Conservation (phyloP, 1,284 basidiomycete species). For the Mycena citricolor region DNA sequence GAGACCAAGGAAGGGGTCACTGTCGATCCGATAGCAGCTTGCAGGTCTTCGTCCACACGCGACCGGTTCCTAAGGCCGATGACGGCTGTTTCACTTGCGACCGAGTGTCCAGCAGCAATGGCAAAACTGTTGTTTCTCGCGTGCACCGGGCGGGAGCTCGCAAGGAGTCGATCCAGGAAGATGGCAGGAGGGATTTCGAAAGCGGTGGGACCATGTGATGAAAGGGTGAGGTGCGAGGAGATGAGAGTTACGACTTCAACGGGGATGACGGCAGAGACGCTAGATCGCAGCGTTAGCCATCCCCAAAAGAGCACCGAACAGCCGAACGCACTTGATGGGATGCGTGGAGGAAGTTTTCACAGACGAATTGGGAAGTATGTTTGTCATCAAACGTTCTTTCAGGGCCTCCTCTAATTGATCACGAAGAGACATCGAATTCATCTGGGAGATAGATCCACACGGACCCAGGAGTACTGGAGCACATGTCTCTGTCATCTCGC, state of each 20-base stretch:
- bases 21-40: conserved; percentile 44
- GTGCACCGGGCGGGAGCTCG: conserved; percentile 1
- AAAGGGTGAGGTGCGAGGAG: conserved; percentile 49
- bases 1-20: conserved; percentile 27
- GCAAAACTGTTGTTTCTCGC: conserved; percentile 13
- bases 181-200: conserved; percentile 47
- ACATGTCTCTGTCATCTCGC: conserved; percentile 21
- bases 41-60: conserved; percentile 42
- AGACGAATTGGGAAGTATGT: conserved; percentile 23
- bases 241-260: conserved; percentile 56
- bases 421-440: conserved; percentile 37
- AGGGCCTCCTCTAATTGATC: conserved; percentile 56
- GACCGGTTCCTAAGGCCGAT: conserved; percentile 29
- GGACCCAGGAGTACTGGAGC: conserved; percentile 32
- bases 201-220: conserved; percentile 41
- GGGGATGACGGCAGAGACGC: conserved; percentile 68
- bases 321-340: conserved; percentile 70
- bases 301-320: conserved; percentile 11
- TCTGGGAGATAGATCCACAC: conserved; percentile 26
- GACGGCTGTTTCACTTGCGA: conserved; percentile 27
- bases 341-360: conserved; percentile 80
- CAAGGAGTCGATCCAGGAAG: conserved; percentile 40
- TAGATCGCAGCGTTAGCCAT: conserved; percentile 29
- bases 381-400: conserved; percentile 34
- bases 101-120: conserved; percentile 17